Evolutionary conservation across 1,139 yeast species (phyloP).

Genomic region (Schizosaccharomyces versatilis): DNA sequence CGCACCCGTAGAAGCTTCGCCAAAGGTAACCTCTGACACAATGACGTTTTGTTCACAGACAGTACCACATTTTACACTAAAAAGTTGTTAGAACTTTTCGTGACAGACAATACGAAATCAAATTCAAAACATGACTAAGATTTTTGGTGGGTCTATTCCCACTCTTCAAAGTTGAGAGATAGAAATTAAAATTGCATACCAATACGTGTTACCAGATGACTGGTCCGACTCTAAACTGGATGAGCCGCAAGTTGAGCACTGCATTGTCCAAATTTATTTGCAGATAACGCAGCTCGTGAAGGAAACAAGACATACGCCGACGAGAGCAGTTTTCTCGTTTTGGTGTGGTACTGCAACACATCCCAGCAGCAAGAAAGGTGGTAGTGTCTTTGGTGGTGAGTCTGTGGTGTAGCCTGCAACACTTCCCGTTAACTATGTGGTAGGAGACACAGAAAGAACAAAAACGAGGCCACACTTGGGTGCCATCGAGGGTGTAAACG

Average conservation of each 20-base stretch:
- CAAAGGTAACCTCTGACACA: constrained; percentile 85
- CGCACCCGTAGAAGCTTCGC: constrained; percentile 80
- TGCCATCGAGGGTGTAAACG: too few species aligned
- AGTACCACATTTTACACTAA: constrained; percentile 64
- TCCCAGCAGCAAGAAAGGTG: too few species aligned
- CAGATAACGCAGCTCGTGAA: too few species aligned
- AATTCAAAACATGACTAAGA: neutral
- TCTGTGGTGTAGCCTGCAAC: too few species aligned
- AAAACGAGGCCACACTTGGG: too few species aligned
- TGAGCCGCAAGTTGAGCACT: constrained; percentile 2
- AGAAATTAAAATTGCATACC: neutral
- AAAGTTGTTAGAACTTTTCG: constrained; percentile 5
- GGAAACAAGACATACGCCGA: too few species aligned
- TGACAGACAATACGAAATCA: neutral
- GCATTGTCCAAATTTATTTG: neutral
- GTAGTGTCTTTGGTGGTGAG: too few species aligned
- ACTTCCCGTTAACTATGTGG: too few species aligned
- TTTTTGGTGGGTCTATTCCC: neutral
- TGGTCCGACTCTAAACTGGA: neutral
- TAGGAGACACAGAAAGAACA: too few species aligned
- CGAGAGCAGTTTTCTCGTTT: too few species aligned
- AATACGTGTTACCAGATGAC: constrained; percentile 2
- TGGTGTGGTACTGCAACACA: too few species aligned
- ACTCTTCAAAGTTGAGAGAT: neutral
- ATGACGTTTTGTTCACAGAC: constrained; percentile 84